Conservation (phyloP, 2,329 filamentous ascomycete genomes). For the Rhexocercosporidium sp. region DNA sequence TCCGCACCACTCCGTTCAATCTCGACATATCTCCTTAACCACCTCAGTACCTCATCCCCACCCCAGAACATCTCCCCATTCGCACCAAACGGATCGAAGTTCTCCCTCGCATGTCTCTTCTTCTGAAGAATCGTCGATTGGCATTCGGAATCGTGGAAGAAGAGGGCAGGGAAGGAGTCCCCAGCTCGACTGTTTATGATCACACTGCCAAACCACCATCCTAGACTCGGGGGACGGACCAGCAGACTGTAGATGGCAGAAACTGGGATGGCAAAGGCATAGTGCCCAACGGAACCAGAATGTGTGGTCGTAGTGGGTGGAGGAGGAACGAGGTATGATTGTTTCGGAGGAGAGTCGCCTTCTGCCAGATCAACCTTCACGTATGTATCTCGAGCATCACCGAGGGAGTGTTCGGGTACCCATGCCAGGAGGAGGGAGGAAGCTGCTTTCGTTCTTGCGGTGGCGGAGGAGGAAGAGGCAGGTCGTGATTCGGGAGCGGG, state of each 20-base stretch:
- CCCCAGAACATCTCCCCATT: slow-evolving; percentile 94
- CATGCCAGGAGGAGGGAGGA: slow-evolving; percentile 87
- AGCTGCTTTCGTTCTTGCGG: slow-evolving; percentile 56
- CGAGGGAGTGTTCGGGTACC: slow-evolving; percentile 88
- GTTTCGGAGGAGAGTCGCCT: slow-evolving; percentile 77
- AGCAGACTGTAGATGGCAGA: slow-evolving; percentile 89
- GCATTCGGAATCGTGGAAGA: slow-evolving; percentile 98
- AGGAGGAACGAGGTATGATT: slow-evolving; percentile 89
- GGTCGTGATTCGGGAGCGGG: slow-evolving; percentile 45
- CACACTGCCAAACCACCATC: slow-evolving; percentile 98
- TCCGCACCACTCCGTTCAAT: slow-evolving; percentile 87
- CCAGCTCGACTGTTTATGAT: slow-evolving; percentile 91
- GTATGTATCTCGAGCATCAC: slow-evolving; percentile 85
- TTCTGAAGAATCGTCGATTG: slow-evolving; percentile 94
- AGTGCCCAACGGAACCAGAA: slow-evolving; percentile 73
- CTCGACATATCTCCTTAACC: slow-evolving; percentile 82
- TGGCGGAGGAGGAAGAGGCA: slow-evolving; percentile 44
- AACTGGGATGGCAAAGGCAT: slow-evolving; percentile 90
- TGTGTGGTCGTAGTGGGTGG: slow-evolving; percentile 85
- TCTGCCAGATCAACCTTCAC: slow-evolving; percentile 94
- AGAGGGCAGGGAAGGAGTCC: slow-evolving; percentile 92
- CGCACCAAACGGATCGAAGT: slow-evolving; percentile 88
- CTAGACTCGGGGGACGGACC: slow-evolving; percentile 87
- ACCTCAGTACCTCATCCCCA: slow-evolving; percentile 90
- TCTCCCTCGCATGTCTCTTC: slow-evolving; percentile 82